Percentiles rank a stretch among this genome's conserved stretches.
Evolutionary conservation across 768 basidiomycete genomes (phyloP).

Genomic region (Panaeolus papilionaceus): DNA sequence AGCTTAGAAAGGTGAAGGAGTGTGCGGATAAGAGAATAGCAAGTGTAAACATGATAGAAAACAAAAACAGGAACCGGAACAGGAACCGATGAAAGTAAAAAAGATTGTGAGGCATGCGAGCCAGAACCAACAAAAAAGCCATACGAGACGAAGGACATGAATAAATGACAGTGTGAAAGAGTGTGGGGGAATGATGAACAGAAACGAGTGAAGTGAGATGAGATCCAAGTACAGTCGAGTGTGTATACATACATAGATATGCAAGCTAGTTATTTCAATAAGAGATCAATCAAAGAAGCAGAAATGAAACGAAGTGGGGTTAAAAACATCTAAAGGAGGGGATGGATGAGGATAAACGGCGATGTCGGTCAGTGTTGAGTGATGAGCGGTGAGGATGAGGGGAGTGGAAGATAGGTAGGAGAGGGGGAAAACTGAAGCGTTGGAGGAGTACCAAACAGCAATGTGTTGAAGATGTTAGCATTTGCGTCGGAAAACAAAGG

Average conservation of each 20-base stretch:
- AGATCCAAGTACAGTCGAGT: neutral
- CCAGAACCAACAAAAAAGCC: neutral
- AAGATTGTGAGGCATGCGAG: neutral
- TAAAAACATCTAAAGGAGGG: conserved; percentile 1
- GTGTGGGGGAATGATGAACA: neutral
- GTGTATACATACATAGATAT: neutral
- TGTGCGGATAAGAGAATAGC: neutral
- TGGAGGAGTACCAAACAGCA: too few species aligned
- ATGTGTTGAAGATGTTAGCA: too few species aligned
- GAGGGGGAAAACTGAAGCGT: too few species aligned
- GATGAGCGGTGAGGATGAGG: neutral
- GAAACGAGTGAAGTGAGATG: neutral
- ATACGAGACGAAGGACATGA: neutral
- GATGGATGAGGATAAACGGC: neutral
- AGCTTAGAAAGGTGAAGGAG: neutral
- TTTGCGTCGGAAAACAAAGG: neutral
- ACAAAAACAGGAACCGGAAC: neutral
- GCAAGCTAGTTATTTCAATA: neutral
- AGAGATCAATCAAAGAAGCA: conserved; percentile 10
- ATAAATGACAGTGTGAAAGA: neutral
- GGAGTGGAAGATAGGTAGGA: neutral
- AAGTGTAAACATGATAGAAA: neutral
- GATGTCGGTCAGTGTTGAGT: neutral
- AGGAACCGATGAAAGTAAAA: neutral
- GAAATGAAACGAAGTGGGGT: neutral